Base-by-base conservation (phyloP, 306 rosid genomes). In the Oxytropis ochrocephala region DNA sequence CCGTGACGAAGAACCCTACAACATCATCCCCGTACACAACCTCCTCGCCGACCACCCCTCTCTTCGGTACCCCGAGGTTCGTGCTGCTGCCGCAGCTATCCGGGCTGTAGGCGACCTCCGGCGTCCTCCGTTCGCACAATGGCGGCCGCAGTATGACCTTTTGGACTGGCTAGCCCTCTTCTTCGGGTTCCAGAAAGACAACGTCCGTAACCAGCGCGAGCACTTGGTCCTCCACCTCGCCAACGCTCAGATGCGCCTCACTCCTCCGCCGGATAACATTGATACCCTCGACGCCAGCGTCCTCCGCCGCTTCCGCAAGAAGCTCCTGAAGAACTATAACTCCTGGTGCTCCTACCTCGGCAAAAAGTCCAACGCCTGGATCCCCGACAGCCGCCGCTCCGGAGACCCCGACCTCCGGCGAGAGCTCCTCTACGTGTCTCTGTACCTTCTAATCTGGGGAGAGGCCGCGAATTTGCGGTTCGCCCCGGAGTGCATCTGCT, bases 141-240 rank as follows among this genome's bases (percentile, higher is more conserved):
- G 98, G 98, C 89, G 68, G 0, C 50, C 68, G 2, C 80, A 83
- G 69, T 71, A 82, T 85, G 98, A 94, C 85, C 87, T 94, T 67
- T 90, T 94, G 0, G 97, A 94, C 69, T 94, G 98, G 98, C 89
- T 94, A 0, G 87, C 92, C 5, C 83, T 90, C 27, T 88, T 90
- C 80, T 94, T 94, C 46, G 90, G 97, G 0, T 94, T 94, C 69
- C 98, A 94, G 21, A 77, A 16, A 39, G 96, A 90, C 69, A 94
- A 85, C 83, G 98, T 90, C 6, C 89, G 96, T 7, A 94, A 94
- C 84, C 98, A 94, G 82, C 80, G 98, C n/a, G 98, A 94, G 82
- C 98, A 94, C 65, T 66, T 94, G 0, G 93, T 90, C 1, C 98
- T 94, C 64, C 98, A 94, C 82, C 86, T 94, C 3, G 97, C 96